phyloP scores from a whole-genome alignment of 192 early-diverging fungal species.

The Podila verticillata region DNA sequence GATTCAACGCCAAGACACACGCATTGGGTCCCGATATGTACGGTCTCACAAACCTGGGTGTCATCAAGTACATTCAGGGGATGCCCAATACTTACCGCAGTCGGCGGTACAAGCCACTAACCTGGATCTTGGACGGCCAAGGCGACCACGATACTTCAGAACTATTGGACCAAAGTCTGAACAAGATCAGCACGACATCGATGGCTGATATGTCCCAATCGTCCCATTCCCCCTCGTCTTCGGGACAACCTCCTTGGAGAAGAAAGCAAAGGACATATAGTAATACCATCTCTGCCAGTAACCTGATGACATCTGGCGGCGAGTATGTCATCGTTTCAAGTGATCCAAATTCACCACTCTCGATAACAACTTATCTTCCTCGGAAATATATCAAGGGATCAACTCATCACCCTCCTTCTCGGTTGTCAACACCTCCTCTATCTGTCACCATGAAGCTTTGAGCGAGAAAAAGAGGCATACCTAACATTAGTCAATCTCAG shows the following conservation, averaged over 20 bases:
- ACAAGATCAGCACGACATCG: not conserved
- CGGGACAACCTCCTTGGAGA: constrained; percentile 18
- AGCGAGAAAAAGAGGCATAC: too few relatives aligned
- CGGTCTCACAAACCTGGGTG: constrained; percentile 69
- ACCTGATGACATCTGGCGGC: constrained; percentile 1
- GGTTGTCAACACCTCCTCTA: too few relatives aligned
- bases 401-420: too few relatives aligned
- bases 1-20: constrained; percentile 72
- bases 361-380: too few relatives aligned
- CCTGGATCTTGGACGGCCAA: constrained; percentile 42
- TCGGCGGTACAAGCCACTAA: constrained; percentile 43
- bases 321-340: too few relatives aligned
- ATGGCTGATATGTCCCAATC: not conserved
- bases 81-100: constrained; percentile 51
- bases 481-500: too few relatives aligned
- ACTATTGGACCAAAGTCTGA: not conserved
- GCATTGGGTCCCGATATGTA: constrained; percentile 79
- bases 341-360: too few relatives aligned
- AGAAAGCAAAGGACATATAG: constrained; percentile 31
- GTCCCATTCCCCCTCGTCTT: too few relatives aligned
- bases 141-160: not conserved
- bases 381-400: too few relatives aligned
- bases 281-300: constrained; percentile 44
- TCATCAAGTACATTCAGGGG: constrained; percentile 78
- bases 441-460: too few relatives aligned